Base-by-base conservation (phyloP, 192 early-diverging fungal genomes). In the Phlyctochytrium arcticum region DNA sequence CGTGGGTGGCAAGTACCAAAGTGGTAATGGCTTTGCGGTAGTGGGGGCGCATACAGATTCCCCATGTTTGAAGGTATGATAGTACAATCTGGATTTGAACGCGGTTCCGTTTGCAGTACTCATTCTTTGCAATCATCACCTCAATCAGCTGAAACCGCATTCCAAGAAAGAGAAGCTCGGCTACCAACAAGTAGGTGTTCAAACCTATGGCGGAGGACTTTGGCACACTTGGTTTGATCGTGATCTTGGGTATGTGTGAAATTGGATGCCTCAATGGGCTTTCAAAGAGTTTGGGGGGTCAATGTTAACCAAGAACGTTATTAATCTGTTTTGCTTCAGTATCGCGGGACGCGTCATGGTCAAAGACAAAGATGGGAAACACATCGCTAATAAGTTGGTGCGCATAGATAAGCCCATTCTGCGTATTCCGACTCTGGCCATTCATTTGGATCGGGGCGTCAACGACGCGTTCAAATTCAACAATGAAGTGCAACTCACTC, bases 201-300 rank as follows among this genome's bases (percentile, higher is more conserved):
- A 75, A 50, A 65, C 60, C 36, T 98, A 98, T 65, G 95, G 95
- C 65, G 95, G 95, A n/a, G 95, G 93, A n/a, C 75, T 96, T 17
- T 98, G 94, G 91, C 87, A 96, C 74, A 95, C 97, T 29, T 99
- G 97, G 97, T 99, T 99, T 71, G 97, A 99, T 72, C 89, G 97
- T 66, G 97, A 99, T 76, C 78, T 99, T 60, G 87, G 86, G 75
- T 77, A 26, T 12, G 58, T 5, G 34, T 26, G 6, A 36, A 26
- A 2, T 3, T 26, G 36, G 15, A 32, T 53, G 2, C 3, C 24
- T 58, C 2, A 6, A 42, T n/a, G n/a, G n/a, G n/a, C n/a, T n/a
- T n/a, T n/a, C n/a, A n/a, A n/a, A n/a, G n/a, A n/a, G n/a, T n/a
- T n/a, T n/a, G n/a, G n/a, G n/a, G n/a, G n/a, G n/a, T n/a, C n/a